Percentiles rank a stretch among this genome's conserved stretches.
These are phyloP conservation scores for Eucalyptus dawsonii DNA, from an alignment of 345 rosid species.

Conservation along the genomic window DNA sequence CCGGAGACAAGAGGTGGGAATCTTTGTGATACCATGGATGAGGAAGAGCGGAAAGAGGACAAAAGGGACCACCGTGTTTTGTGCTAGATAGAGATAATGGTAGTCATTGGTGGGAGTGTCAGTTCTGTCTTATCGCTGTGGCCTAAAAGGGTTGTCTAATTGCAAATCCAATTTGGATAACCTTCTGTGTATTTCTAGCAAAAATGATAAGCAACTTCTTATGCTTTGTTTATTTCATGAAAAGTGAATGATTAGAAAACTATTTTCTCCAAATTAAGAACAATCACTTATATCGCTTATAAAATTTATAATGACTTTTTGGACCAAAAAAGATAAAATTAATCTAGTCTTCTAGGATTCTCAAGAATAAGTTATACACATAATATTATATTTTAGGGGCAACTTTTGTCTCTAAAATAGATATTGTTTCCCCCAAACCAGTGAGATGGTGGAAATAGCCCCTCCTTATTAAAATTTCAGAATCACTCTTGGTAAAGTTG, in stretches of 20 bases:
- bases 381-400: neutral
- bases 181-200: neutral
- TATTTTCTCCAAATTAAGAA: no score
- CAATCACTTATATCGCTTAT: neutral
- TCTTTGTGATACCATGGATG: conserved; percentile 13
- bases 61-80: neutral
- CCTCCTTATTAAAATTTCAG: neutral
- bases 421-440: neutral
- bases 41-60: conserved; percentile 1
- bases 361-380: neutral
- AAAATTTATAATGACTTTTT: no score
- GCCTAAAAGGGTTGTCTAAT: neutral
- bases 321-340: neutral
- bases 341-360: neutral
- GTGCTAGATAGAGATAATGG: neutral
- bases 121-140: neutral
- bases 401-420: neutral
- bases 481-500: neutral
- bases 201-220: neutral
- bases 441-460: neutral
- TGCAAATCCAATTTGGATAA: neutral
- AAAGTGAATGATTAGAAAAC: no score
- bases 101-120: neutral
- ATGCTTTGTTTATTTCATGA: neutral
- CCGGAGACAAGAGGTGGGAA: conserved; percentile 6